Conservation (phyloP, 1,284 basidiomycete species). For the Ceratobasidium sp. region DNA sequence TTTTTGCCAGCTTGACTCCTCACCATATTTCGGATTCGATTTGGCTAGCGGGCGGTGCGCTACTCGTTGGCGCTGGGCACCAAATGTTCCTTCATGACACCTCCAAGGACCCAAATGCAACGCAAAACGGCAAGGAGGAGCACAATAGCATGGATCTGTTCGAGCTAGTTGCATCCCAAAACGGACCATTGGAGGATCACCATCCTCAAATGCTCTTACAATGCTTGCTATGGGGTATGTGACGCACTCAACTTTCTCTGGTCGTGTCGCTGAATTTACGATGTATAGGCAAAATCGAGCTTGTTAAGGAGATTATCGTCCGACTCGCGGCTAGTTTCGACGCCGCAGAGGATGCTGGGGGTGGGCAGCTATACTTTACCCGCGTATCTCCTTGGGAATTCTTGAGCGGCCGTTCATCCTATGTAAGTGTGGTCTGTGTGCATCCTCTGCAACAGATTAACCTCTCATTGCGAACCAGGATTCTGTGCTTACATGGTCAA, state of each 20-base stretch:
- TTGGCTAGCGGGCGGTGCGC: conserved; percentile 84
- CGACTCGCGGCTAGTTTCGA: conserved; percentile 67
- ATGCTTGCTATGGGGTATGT: conserved; percentile 88
- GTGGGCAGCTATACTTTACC: conserved; percentile 51
- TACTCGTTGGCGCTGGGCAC: conserved; percentile 81
- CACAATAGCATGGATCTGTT: conserved; percentile 69
- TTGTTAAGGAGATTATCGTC: conserved; percentile 84
- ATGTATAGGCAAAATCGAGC: conserved; percentile 76
- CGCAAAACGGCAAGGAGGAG: conserved; percentile 27
- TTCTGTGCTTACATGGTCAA: conserved; percentile 37
- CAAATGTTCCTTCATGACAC: conserved; percentile 81
- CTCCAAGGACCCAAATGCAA: conserved; percentile 46
- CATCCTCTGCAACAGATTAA: not conserved
- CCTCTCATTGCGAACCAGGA: conserved; percentile 1
- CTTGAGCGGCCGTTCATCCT: conserved; percentile 12
- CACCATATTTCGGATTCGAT: conserved; percentile 86
- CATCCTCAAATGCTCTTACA: conserved; percentile 94
- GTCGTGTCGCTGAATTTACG: conserved; percentile 3
- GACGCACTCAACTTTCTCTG: not conserved
- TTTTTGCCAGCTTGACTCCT: conserved; percentile 70
- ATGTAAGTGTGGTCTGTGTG: not conserved
- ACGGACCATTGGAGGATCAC: conserved; percentile 88
- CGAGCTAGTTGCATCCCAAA: conserved; percentile 82
- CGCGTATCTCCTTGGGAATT: conserved; percentile 45
- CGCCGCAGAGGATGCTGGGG: conserved; percentile 53